Evolutionary conservation across 768 basidiomycete genomes (phyloP).

Genomic region (Xerocomus spinulosus): DNA sequence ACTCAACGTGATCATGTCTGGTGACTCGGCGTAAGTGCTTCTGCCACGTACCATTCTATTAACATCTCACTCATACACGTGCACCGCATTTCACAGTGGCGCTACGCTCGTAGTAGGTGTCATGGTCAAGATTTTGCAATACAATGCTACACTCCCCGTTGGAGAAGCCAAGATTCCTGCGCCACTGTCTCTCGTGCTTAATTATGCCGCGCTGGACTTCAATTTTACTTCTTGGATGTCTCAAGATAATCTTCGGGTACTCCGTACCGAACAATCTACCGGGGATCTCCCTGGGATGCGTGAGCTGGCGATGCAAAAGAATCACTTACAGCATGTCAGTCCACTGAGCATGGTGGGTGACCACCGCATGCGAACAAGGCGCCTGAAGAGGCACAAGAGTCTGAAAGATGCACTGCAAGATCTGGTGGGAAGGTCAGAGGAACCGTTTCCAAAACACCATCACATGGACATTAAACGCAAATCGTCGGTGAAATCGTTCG

Average conservation of each 20-base stretch:
- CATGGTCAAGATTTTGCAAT: conserved; percentile 81
- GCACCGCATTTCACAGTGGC: conserved; percentile 50
- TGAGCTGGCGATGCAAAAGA: conserved; percentile 71
- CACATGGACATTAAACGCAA: conserved; percentile 28
- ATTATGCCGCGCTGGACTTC: conserved; percentile 92
- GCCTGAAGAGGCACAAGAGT: conserved; percentile 50
- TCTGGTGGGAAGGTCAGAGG: conserved; percentile 39
- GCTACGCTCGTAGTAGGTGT: conserved; percentile 83
- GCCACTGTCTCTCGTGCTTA: conserved; percentile 81
- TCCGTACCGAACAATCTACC: conserved; percentile 84
- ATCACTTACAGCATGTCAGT: conserved; percentile 84
- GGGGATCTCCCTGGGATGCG: conserved; percentile 71
- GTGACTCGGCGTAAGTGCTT: conserved; percentile 91
- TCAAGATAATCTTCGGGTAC: conserved; percentile 71
- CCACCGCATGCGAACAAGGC: conserved; percentile 34
- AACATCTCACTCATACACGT: conserved; percentile 8
- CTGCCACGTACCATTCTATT: conserved; percentile 1
- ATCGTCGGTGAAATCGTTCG: conserved; percentile 25
- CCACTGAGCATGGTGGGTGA: conserved; percentile 91
- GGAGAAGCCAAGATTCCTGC: conserved; percentile 49
- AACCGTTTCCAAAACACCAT: conserved; percentile 10
- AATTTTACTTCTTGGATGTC: conserved; percentile 99
- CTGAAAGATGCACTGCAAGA: conserved; percentile 58
- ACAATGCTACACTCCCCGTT: conserved; percentile 31
- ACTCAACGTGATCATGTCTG: conserved; percentile 74